A percentile compares a stretch with the other conserved stretches of the same genome.
These are phyloP conservation scores for Coemansia sp. DNA, from an alignment of 192 early-diverging fungal genomes.

Conservation along the genomic window DNA sequence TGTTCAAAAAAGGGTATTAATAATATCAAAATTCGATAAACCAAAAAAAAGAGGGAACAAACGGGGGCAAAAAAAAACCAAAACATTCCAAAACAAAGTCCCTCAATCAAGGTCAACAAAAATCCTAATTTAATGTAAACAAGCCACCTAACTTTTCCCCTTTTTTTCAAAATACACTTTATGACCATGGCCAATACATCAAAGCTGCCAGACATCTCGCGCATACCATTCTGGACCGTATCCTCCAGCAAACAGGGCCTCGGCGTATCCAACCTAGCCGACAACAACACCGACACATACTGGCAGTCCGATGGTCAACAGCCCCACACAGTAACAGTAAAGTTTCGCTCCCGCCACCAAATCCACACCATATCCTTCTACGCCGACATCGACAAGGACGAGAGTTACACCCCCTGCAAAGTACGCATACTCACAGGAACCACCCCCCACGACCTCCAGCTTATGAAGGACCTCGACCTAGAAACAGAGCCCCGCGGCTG, in stretches of 20 bases:
- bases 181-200: neutral
- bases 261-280: conserved; percentile 22
- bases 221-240: conserved; percentile 24
- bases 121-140: conserved; percentile 17
- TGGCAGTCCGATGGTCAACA: conserved; percentile 55
- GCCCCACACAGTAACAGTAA: conserved; percentile 34
- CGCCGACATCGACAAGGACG: conserved; percentile 38
- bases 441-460: conserved; percentile 27
- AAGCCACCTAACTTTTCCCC: neutral
- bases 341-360: conserved; percentile 20
- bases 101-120: neutral
- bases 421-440: conserved; percentile 25
- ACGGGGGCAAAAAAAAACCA: neutral
- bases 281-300: conserved; percentile 28
- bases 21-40: conserved; percentile 10
- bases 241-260: conserved; percentile 41
- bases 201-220: conserved; percentile 20
- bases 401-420: conserved; percentile 52
- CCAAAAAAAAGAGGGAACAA: conserved; percentile 5
- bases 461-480: conserved; percentile 17
- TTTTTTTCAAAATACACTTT: neutral
- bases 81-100: neutral
- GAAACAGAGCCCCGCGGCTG: conserved; percentile 30
- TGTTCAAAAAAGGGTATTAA: conserved; percentile 1
- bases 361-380: conserved; percentile 35